Evolutionary conservation across 1,139 yeast species (phyloP).

Genomic region (Suhomyces taliae): DNA sequence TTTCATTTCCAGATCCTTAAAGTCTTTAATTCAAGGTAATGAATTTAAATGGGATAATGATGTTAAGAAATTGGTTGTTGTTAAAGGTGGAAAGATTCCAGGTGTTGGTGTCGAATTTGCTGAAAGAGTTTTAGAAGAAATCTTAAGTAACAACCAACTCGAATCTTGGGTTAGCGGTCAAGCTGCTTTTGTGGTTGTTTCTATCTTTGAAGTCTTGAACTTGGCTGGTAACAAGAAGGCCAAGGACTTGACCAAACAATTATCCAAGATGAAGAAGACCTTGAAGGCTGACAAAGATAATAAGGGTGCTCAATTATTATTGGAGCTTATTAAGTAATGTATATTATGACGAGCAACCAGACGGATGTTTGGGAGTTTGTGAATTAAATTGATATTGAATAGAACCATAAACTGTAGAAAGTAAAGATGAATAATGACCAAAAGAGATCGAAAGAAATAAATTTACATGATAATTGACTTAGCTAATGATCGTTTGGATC

Average conservation of each 20-base stretch:
- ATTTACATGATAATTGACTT: no score
- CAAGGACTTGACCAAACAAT: constrained; percentile 50
- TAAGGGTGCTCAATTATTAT: constrained; percentile 78
- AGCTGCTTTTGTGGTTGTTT: constrained; percentile 80
- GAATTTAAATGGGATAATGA: constrained; percentile 63
- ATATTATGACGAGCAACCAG: background rate
- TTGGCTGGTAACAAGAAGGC: constrained; percentile 31
- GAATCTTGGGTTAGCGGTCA: constrained; percentile 72
- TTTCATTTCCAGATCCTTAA: constrained; percentile 73
- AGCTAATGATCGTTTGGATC: no score
- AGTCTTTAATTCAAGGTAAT: constrained; percentile 75
- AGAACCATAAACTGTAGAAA: no score
- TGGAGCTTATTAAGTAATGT: constrained; percentile 24
- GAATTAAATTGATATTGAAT: no score
- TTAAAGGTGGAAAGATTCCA: constrained; percentile 47
- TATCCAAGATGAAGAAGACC: constrained; percentile 53
- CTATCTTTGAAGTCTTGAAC: constrained; percentile 58
- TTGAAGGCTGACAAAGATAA: constrained; percentile 53
- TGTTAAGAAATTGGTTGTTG: constrained; percentile 50
- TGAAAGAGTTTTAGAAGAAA: constrained; percentile 48
- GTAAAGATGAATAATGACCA: no score
- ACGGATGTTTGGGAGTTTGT: no score
- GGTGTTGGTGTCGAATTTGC: constrained; percentile 70
- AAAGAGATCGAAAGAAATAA: no score
- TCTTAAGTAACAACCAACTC: constrained; percentile 45